Evolutionary conservation across 108 stramenopile genomes (phyloP), one percentile per base, ranked within the genome.

Genomic region (Pseudonitzschia multistriata): DNA sequence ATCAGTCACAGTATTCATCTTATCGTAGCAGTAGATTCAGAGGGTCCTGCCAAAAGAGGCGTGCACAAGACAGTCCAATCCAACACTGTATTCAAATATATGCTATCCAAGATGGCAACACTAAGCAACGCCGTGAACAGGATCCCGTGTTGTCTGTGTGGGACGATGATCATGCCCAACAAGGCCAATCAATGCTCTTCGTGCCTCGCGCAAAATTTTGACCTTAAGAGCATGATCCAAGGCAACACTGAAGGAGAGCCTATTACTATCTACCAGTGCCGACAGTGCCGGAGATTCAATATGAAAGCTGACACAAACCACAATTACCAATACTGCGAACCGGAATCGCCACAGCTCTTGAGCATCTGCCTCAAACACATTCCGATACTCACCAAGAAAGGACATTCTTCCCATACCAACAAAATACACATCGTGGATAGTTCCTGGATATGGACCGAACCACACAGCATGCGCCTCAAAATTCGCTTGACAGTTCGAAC

Each of bases 401-500:
- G 63, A 65, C 61, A 52, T 45, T 69, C 47, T 66, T 77, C 53
- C 53, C 73, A 62, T 45, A 50, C 67, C 34, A 75, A 47, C 77
- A 82, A 59, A 42, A 63, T 77, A 19, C 76, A 68, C 27, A 62
- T 98, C 3, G 77, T 97, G 19, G 99, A 99, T 76, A 91, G 96
- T 22, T 77, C 76, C 25, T 99, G 95, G 82, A 76, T 99, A 31
- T 99, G 99, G 99, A 99, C 99, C 5, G 98, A 99, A 74, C 96
- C 98, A 0, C 95, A 99, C 79, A 86, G 83, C 15, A 95, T 88
- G 89, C 79, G 99, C 7, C 81, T 98, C 65, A 95, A 97, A 59
- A 57, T 96, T 3, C 72, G 83, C 77, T 76, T 99, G 34, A 97
- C 97, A 7, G 84, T 99, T 7, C 93, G 96, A 66, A 89, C 97